Evolutionary conservation across 129 eudicot species (phyloP), one percentile per base, ranked within the genome.

Genomic region (Helichrysum umbraculigerum): DNA sequence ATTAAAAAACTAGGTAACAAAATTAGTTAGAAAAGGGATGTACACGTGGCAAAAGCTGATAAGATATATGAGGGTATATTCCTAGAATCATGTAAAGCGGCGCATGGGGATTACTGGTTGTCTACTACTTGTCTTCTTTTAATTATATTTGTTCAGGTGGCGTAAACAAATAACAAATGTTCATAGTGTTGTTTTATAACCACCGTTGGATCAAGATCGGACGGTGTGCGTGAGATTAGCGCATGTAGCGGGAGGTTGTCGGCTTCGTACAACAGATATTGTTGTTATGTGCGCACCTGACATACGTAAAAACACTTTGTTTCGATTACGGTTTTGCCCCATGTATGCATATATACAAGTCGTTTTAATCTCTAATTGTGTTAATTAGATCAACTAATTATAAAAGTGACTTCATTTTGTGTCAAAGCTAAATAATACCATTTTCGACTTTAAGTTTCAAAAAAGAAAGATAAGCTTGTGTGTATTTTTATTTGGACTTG

Each of bases 161-260:
- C 83, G 47, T 75, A 61, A 54, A 42, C 56, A 63, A 39, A 66
- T 72, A 30, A 57, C 74, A 37, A 75, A 51, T 32, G 6, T 5
- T 44, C 6, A 7, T 37, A 37, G 20, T 37, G 6, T 11, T 60
- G 66, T 47, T 21, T 4, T 64, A 0, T 52, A 2, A 30, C 1
- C 25, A 5, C 71, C 81, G 71, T 78, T 65, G 76, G 81, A 70
- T 70, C 21, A 8, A 17, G 63, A 78, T 60, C 71, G 76, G 76
- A 69, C 71, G 76, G 76, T 20, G 4, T 70, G 76, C n/a, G 73
- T 30, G 64, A 22, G 58, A 71, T 69, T 42, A 78, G 76, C 70
- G 42, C 76, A 78, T 70, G 52, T 68, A 69, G 34, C 81, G 76
- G 70, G 70, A 59, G 76, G 15, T 59, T 78, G 81, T 77, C 75